Evolutionary conservation across 73 alveolate species (phyloP).

Genomic region (Symbiodinium pilosum): DNA sequence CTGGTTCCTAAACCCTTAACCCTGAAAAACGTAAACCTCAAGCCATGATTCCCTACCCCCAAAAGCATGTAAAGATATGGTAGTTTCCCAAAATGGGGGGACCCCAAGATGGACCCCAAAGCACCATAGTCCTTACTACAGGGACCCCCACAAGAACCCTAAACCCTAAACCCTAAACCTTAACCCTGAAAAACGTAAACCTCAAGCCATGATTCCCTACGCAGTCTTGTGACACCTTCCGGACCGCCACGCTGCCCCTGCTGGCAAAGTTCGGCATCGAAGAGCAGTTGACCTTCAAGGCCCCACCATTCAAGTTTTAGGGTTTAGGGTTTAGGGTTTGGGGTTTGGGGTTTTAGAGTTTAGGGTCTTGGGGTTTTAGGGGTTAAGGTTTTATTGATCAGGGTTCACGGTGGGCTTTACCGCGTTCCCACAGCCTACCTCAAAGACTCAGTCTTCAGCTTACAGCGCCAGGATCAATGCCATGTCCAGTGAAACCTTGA

Average conservation of each 20-base stretch:
- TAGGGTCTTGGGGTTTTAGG: too few species aligned
- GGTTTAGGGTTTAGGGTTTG: neutral
- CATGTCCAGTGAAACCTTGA: neutral
- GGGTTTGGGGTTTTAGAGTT: neutral
- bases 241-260: constrained; percentile 94
- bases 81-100: too few species aligned
- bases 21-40: neutral
- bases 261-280: constrained; percentile 85
- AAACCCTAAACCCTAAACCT: neutral
- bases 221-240: constrained; percentile 94
- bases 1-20: neutral
- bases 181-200: neutral
- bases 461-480: too few species aligned
- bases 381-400: too few species aligned
- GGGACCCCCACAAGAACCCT: neutral
- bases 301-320: neutral
- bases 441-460: too few species aligned
- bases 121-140: too few species aligned
- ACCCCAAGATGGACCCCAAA: too few species aligned
- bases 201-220: neutral
- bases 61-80: too few species aligned
- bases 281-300: constrained; percentile 90
- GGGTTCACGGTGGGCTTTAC: too few species aligned
- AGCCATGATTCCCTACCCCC: too few species aligned
- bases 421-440: too few species aligned